A percentile compares a stretch with the other conserved stretches of the same genome.
Conservation (phyloP, 2,329 filamentous ascomycete genomes). For the Colletotrichum limetticola region DNA sequence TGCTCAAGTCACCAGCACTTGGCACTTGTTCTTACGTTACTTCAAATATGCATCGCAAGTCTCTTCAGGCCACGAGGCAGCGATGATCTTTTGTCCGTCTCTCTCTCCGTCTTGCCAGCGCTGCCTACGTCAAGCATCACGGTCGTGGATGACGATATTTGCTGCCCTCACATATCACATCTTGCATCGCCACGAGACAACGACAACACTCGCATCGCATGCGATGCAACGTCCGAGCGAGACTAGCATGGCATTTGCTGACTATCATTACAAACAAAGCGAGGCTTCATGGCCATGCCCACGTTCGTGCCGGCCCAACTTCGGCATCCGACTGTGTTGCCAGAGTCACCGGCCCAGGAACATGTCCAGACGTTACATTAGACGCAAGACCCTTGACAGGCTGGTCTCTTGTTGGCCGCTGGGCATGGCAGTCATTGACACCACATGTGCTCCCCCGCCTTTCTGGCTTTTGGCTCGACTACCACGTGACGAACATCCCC, state of each 20-base stretch:
- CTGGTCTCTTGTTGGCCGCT: neutral
- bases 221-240: slow-evolving; percentile 12
- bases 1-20: slow-evolving; percentile 19
- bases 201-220: neutral
- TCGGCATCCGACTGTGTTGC: slow-evolving; percentile 12
- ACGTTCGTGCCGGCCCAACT: neutral
- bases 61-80: slow-evolving; percentile 8
- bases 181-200: slow-evolving; percentile 7
- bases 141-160: neutral
- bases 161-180: neutral
- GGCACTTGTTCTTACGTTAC: slow-evolving; percentile 24
- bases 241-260: neutral
- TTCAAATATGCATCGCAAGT: slow-evolving; percentile 16
- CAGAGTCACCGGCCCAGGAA: neutral
- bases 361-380: neutral
- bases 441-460: neutral
- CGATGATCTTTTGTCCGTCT: neutral
- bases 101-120: neutral
- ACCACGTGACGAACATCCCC: neutral
- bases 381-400: neutral
- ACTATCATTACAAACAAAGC: neutral
- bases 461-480: neutral
- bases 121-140: neutral
- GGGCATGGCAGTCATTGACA: neutral
- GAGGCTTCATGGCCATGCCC: neutral